Base-by-base conservation (phyloP, 768 basidiomycete species). In the Lyophyllum atratum region DNA sequence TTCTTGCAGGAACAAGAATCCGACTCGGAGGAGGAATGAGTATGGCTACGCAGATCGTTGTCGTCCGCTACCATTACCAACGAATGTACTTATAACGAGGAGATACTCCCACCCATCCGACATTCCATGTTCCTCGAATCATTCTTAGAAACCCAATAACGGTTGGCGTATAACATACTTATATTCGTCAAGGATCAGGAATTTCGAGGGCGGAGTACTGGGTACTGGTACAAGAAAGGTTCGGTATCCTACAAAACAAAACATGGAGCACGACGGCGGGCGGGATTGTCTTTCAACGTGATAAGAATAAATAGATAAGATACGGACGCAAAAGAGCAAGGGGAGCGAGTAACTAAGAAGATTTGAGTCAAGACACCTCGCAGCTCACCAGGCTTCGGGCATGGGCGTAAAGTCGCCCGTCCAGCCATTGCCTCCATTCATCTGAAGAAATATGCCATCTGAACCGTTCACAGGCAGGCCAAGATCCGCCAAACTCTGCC, bases 401-500 rank as follows among this genome's bases (percentile, higher is more conserved):
- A 88, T 86, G 42, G 85, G 78, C 8, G 82, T 77, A 66, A 90
- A 88, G 66, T 91, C 89, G 49, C 85, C 84, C 19, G 80, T 81
- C 91, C 91, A 93, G 15, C 90, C 90, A 58, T 85, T 88, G 39
- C 81, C 68, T 50, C 83, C 85, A 43, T 79, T 79, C 75, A 90
- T 81, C 62, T 89, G 85, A 60, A 95, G 71, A 74, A 98, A 95
- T 51, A 96, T 89, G 12, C 89, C 92, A 64, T 98, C 95, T 3
- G 89, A 90, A 43, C 95, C 95, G 63, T 95, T 95, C 34, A 86
- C 78, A n/a, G 95, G 95, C 52, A 97, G 76, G 15, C 95, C 93
- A 14, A 98, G 85, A 70, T 98, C 95, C 15, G 87, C 85, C 61
- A 95, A 74, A 67, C 85, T 94, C 92, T 96, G 72, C 48, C 56